phyloP scores from a whole-genome alignment of 371 early-diverging fungal genomes.

The Fennellomyces sp. region DNA sequence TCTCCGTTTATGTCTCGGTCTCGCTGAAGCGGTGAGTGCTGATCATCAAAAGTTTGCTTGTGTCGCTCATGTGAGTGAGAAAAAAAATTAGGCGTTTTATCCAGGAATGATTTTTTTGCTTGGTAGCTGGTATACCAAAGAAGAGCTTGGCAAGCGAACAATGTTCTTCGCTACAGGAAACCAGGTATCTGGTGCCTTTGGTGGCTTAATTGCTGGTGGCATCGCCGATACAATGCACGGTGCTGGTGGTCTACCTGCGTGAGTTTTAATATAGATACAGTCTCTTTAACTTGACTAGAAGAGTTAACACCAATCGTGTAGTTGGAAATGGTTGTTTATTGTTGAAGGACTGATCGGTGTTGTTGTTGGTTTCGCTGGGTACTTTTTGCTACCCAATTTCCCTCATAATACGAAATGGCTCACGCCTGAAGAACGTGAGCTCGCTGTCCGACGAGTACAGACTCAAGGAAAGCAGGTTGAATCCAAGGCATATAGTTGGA shows the following conservation, averaged over 20 bases:
- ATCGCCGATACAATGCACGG: slow-evolving; percentile 28
- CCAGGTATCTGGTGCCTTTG: slow-evolving; percentile 19
- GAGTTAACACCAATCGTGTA: too few relatives aligned
- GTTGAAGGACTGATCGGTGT: slow-evolving; percentile 57
- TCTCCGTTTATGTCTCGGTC: slow-evolving; percentile 67
- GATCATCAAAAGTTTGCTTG: neutral
- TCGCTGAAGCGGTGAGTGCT: slow-evolving; percentile 49
- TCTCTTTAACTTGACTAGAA: too few relatives aligned
- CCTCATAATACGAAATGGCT: slow-evolving; percentile 60
- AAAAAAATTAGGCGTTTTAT: slow-evolving; percentile 63
- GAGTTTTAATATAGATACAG: too few relatives aligned
- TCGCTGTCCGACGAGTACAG: slow-evolving; percentile 50
- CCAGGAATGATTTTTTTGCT: slow-evolving; percentile 76
- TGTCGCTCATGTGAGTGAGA: too few relatives aligned
- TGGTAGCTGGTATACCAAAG: slow-evolving; percentile 75
- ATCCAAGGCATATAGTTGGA: slow-evolving; percentile 8
- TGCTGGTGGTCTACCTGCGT: slow-evolving; percentile 42
- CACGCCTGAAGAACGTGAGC: slow-evolving; percentile 45
- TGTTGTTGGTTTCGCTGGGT: slow-evolving; percentile 38
- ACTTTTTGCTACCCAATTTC: slow-evolving; percentile 57
- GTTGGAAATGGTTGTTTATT: slow-evolving; percentile 68
- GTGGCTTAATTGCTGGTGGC: slow-evolving; percentile 10
- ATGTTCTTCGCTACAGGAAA: slow-evolving; percentile 39
- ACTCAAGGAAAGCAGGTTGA: slow-evolving; percentile 28
- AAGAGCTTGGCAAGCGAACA: slow-evolving; percentile 72